Conservation (phyloP, 2,329 filamentous ascomycete species). For the Xylariaceae sp. region DNA sequence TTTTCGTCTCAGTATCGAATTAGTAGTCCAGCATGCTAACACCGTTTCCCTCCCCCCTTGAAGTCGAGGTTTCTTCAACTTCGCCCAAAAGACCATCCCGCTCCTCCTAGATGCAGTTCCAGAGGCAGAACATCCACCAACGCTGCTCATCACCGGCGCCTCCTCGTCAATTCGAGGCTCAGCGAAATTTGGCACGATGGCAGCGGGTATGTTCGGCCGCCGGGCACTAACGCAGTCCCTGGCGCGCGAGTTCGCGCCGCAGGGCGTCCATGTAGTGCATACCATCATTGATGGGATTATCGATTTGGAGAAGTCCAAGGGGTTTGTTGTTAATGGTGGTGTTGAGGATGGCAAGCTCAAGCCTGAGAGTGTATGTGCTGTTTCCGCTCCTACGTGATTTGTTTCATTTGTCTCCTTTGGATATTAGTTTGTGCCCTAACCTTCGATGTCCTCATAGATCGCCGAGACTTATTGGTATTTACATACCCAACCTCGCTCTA, state of each 20-base stretch:
- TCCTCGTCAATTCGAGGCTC: constrained; percentile 66
- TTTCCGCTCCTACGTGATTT: not conserved
- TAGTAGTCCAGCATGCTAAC: not conserved
- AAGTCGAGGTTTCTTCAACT: constrained; percentile 62
- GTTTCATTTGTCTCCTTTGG: not conserved
- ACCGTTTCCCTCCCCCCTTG: constrained; percentile 3
- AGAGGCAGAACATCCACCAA: constrained; percentile 54
- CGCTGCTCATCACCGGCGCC: constrained; percentile 70
- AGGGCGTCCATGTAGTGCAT: constrained; percentile 70
- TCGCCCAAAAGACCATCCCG: constrained; percentile 62
- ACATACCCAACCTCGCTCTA: constrained; percentile 65
- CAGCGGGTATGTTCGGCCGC: constrained; percentile 65
- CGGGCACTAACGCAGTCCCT: constrained; percentile 64
- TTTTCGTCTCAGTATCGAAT: no score
- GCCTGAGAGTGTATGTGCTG: constrained; percentile 57
- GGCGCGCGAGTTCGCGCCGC: constrained; percentile 68
- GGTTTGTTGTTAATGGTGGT: constrained; percentile 32
- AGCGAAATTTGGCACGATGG: constrained; percentile 59
- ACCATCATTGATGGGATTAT: constrained; percentile 72
- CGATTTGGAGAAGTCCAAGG: constrained; percentile 64
- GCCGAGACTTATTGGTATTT: constrained; percentile 71
- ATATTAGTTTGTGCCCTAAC: constrained; percentile 22
- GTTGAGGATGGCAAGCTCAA: constrained; percentile 53
- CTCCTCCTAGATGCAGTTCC: constrained; percentile 55
- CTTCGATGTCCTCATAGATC: constrained; percentile 47